Conservation (phyloP, 1,284 basidiomycete genomes). For the Cystobasidium slooffiae region DNA sequence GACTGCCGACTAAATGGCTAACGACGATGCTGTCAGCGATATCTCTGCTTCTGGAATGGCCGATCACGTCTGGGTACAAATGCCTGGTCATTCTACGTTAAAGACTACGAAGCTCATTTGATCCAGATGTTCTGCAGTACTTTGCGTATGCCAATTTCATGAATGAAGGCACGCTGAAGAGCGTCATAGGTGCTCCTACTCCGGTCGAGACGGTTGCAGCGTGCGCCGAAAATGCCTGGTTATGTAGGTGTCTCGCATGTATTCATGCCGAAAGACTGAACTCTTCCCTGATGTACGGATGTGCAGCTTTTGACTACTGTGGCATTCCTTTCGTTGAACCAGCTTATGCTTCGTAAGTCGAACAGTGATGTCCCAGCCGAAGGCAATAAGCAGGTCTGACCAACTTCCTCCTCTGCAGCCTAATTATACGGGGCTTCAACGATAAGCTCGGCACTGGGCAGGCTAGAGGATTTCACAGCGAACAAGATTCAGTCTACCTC, state of each 20-base stretch:
- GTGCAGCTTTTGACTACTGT: constrained; percentile 37
- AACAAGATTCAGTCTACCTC: not conserved
- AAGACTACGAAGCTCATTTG: not conserved
- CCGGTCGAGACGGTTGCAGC: not conserved
- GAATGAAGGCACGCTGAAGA: constrained; percentile 1
- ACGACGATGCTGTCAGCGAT: no score
- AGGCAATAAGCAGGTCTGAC: not conserved
- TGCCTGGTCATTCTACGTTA: no score
- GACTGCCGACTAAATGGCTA: no score
- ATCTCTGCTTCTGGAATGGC: not conserved
- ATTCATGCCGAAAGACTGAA: not conserved
- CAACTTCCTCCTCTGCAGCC: not conserved
- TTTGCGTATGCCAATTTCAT: constrained; percentile 37
- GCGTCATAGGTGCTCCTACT: constrained; percentile 6
- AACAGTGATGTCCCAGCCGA: not conserved
- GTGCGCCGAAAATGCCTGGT: constrained; percentile 30
- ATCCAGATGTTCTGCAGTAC: constrained; percentile 25
- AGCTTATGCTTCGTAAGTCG: constrained; percentile 34
- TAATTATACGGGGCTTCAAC: constrained; percentile 30
- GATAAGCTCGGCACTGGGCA: constrained; percentile 1
- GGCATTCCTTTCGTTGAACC: constrained; percentile 39
- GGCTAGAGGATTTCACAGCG: not conserved
- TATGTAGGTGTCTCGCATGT: constrained; percentile 8
- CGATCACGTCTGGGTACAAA: constrained; percentile 24
- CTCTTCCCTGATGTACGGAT: not conserved